Evolutionary conservation across 2,329 filamentous ascomycete genomes (phyloP), one percentile per base, ranked within the genome.

Genomic region (Boeremia lycopersici): DNA sequence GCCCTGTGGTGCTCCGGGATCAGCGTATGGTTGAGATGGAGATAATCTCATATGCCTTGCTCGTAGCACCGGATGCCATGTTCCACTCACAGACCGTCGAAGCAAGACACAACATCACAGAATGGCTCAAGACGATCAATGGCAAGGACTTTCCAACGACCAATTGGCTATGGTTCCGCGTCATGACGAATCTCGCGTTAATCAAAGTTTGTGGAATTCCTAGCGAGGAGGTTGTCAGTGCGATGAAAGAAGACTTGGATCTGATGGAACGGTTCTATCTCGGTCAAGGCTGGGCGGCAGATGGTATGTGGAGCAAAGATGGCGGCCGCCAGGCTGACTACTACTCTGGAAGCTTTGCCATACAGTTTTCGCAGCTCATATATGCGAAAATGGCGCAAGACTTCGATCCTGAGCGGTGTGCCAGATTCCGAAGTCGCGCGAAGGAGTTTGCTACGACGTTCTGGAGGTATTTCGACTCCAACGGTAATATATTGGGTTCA

Each of bases 1-100:
- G 80, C 0, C 64, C 72, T 1, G 74, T 83, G 2, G 67, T 71
- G 0, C 63, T 80, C 4, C 72, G 73, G 17, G 81, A 84, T 43
- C 82, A 84, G 59, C 67, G 80, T 2, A 84, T 84, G 81, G 82
- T 84, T 0, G 82, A 84, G 58, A 77, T 80, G 35, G 81, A 84
- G 60, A 79, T 80, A 25, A 74, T 84, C 3, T 76, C 79, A 0
- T 82, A 79, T 60, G 79, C 80, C 0, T 67, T 84, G 1, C 69
- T 84, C 0, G 65, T 72, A 2, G 77, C 79, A 0, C 80, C 81
- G 1, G 61, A 71, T 3, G 61, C 69, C 2, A 77, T 80, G 56
- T 69, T 69, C 6, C 57, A 68, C 9, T 59, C 63, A 0, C 60
- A 79, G 6, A 66, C 52, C 1, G 47, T 63, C 0, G n/a, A 49